A percentile compares a stretch with the other conserved stretches of the same genome.
Evolutionary conservation across 2,329 filamentous ascomycete species (phyloP).

Genomic region (Leptographium lundbergii): DNA sequence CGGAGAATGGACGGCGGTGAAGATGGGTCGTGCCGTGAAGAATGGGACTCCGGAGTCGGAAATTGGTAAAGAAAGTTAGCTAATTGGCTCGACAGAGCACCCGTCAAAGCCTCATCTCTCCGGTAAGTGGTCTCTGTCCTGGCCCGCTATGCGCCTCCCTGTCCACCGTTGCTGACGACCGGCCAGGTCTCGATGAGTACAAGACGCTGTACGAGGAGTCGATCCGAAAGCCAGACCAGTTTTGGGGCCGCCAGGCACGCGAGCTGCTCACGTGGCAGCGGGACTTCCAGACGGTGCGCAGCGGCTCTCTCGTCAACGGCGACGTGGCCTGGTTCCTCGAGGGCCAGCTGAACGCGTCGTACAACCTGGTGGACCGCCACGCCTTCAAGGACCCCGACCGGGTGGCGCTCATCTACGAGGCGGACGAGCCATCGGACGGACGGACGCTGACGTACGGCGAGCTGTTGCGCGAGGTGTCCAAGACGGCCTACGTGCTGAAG

Average conservation of each 20-base stretch:
- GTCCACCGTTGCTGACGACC: constrained; percentile 14
- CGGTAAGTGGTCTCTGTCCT: constrained; percentile 31
- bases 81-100: constrained; percentile 40
- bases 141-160: neutral
- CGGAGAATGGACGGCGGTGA: neutral
- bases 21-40: neutral
- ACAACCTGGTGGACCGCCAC: constrained; percentile 95
- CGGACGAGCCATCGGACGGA: constrained; percentile 77
- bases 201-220: constrained; percentile 66
- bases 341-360: constrained; percentile 86
- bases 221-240: constrained; percentile 76
- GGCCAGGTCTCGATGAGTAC: constrained; percentile 50
- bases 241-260: constrained; percentile 78
- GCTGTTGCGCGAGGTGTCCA: constrained; percentile 83
- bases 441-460: constrained; percentile 87
- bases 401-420: constrained; percentile 97
- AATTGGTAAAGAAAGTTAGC: constrained; percentile 20
- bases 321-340: constrained; percentile 93
- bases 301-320: constrained; percentile 62
- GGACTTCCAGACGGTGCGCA: constrained; percentile 83
- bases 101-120: constrained; percentile 55
- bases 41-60: neutral
- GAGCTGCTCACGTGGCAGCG: constrained; percentile 82
- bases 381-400: constrained; percentile 89
- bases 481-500: constrained; percentile 76